Evolutionary conservation across 495 filamentous ascomycete species (phyloP).

Genomic region (Alectoria sarmentosa): DNA sequence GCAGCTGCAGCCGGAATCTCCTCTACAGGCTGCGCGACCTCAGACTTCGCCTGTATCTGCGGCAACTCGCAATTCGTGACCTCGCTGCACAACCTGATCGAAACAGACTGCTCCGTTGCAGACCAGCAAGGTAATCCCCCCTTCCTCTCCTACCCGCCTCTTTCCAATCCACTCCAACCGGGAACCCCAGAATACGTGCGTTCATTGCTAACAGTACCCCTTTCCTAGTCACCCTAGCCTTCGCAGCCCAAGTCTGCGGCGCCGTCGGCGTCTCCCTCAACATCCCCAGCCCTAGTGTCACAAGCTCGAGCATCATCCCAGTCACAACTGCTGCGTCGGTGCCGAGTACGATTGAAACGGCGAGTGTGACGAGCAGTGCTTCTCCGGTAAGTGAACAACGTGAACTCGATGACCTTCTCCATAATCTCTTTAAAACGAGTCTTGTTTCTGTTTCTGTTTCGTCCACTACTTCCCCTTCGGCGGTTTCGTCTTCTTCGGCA

Average conservation of each 20-base stretch:
- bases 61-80: constrained; percentile 27
- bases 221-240: constrained; percentile 15
- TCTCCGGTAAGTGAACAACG: neutral
- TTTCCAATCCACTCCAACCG: neutral
- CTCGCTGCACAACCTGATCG: constrained; percentile 16
- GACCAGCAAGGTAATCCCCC: constrained; percentile 19
- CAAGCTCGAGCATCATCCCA: neutral
- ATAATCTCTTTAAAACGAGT: neutral
- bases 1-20: constrained; percentile 16
- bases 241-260: constrained; percentile 16
- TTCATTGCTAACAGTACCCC: neutral
- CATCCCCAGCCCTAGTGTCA: neutral
- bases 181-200: neutral
- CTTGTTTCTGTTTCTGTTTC: neutral
- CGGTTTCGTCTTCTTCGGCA: neutral
- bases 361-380: constrained; percentile 4
- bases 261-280: constrained; percentile 15
- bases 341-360: neutral
- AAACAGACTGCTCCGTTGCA: constrained; percentile 8
- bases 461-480: neutral
- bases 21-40: constrained; percentile 10
- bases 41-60: constrained; percentile 30
- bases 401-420: neutral
- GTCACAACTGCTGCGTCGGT: neutral
- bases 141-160: neutral